A percentile compares a stretch with the other conserved stretches of the same genome.
phyloP scores from a whole-genome alignment of 2,329 filamentous ascomycete species.

The Paecilomyces formosus region DNA sequence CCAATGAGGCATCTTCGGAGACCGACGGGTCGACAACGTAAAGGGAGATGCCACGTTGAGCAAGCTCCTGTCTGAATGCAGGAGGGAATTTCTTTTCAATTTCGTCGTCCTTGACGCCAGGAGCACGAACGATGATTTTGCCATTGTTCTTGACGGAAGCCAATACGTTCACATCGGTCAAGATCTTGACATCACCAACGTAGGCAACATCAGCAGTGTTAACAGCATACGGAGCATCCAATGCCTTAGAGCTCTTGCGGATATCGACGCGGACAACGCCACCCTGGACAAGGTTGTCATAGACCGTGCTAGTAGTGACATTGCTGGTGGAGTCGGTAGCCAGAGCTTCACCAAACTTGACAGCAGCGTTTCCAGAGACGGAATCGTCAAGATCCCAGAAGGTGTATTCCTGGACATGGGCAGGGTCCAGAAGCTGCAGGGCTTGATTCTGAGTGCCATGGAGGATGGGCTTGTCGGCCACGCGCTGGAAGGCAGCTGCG shows the following conservation, averaged over 20 bases:
- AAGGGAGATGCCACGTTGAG: slow-evolving; percentile 62
- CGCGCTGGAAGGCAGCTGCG: slow-evolving; percentile 38
- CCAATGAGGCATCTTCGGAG: slow-evolving; percentile 59
- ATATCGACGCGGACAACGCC: slow-evolving; percentile 80
- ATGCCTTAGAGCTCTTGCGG: slow-evolving; percentile 69
- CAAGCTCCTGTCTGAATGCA: slow-evolving; percentile 62
- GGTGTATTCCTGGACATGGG: slow-evolving; percentile 69
- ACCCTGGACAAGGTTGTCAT: slow-evolving; percentile 62
- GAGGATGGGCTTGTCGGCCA: slow-evolving; percentile 35
- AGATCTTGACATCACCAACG: slow-evolving; percentile 70
- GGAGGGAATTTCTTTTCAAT: slow-evolving; percentile 76
- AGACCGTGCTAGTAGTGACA: slow-evolving; percentile 50
- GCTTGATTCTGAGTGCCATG: slow-evolving; percentile 29
- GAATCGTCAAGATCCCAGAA: slow-evolving; percentile 91
- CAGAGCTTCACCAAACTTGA: slow-evolving; percentile 52
- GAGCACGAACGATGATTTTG: slow-evolving; percentile 66
- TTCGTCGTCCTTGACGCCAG: slow-evolving; percentile 78
- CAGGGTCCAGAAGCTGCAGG: slow-evolving; percentile 48
- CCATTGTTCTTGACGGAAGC: slow-evolving; percentile 63
- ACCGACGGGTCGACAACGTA: slow-evolving; percentile 67
- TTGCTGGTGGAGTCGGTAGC: slow-evolving; percentile 55
- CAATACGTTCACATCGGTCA: slow-evolving; percentile 70
- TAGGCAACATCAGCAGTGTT: slow-evolving; percentile 71
- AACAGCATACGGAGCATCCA: slow-evolving; percentile 78
- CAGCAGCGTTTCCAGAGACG: slow-evolving; percentile 55